Percentiles rank a stretch among this genome's conserved stretches.
Evolutionary conservation across 116 monocot species (phyloP).

Genomic region (Trichopus zeylanicus): DNA sequence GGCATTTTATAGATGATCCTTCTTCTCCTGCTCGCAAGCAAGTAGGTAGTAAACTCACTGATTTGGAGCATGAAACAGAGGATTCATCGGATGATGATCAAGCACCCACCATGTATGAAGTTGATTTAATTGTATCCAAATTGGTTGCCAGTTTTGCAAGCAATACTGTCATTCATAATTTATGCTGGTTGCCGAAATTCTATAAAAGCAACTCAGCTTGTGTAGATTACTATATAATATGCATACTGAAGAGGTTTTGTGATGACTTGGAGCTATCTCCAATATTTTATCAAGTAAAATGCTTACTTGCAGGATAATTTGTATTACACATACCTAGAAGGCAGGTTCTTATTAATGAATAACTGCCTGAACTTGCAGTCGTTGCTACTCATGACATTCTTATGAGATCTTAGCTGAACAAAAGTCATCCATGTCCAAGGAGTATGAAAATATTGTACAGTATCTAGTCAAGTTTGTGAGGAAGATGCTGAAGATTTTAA

Average conservation of each 20-base stretch:
- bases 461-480: conserved; percentile 74
- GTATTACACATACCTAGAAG: too few relatives aligned
- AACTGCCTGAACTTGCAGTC: conserved; percentile 40
- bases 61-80: conserved; percentile 32
- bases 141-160: conserved; percentile 63
- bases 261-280: conserved; percentile 83
- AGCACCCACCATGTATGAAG: conserved; percentile 53
- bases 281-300: conserved; percentile 98
- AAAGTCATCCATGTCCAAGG: conserved; percentile 39
- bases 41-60: conserved; percentile 17
- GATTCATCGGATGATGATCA: conserved; percentile 60
- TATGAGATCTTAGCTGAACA: conserved; percentile 67
- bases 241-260: conserved; percentile 72
- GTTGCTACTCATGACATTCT: conserved; percentile 72
- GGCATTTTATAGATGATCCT: conserved; percentile 13
- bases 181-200: conserved; percentile 88
- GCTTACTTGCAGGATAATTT: too few relatives aligned
- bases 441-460: conserved; percentile 41
- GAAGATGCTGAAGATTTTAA: conserved; percentile 74
- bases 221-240: conserved; percentile 78
- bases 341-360: background rate
- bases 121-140: conserved; percentile 67
- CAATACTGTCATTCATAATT: conserved; percentile 54
- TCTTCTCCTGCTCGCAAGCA: conserved; percentile 8
- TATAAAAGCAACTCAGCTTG: conserved; percentile 69